Conservation (phyloP, 495 filamentous ascomycete species). For the Delitschia confertaspora region DNA sequence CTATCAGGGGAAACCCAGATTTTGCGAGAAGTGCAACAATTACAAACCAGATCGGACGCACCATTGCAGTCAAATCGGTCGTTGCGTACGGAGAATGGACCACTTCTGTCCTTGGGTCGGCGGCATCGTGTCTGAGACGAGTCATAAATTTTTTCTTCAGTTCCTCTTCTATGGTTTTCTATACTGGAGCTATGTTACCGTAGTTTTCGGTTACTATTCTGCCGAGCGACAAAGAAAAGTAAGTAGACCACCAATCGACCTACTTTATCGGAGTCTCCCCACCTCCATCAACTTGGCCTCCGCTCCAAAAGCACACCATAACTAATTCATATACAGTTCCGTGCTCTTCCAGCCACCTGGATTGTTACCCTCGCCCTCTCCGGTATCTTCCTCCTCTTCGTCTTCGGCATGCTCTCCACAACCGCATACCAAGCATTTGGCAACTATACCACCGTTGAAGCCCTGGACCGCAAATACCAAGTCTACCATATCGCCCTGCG, state of each 20-base stretch:
- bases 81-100: conserved; percentile 82
- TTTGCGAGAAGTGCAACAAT: conserved; percentile 70
- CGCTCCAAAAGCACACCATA: too few species aligned
- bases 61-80: conserved; percentile 67
- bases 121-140: conserved; percentile 74
- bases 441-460: conserved; percentile 79
- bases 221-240: conserved; percentile 36
- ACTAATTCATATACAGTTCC: conserved; percentile 22
- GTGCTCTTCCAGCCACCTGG: conserved; percentile 42
- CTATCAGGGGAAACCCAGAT: conserved; percentile 65
- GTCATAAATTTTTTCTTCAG: conserved; percentile 84
- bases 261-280: too few species aligned
- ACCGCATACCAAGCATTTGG: conserved; percentile 57
- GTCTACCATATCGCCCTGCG: conserved; percentile 37
- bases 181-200: conserved; percentile 56
- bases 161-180: conserved; percentile 64
- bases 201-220: conserved; percentile 49
- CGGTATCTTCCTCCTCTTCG: conserved; percentile 67
- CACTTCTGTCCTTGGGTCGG: conserved; percentile 94
- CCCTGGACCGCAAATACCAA: conserved; percentile 50
- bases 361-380: conserved; percentile 46
- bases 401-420: conserved; percentile 63
- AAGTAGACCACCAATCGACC: conserved; percentile 1
- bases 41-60: conserved; percentile 80
- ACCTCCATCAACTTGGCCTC: too few species aligned